A percentile compares a stretch with the other conserved stretches of the same genome.
Evolutionary conservation across 768 basidiomycete species (phyloP).

Genomic region (Heimioporus sp.): DNA sequence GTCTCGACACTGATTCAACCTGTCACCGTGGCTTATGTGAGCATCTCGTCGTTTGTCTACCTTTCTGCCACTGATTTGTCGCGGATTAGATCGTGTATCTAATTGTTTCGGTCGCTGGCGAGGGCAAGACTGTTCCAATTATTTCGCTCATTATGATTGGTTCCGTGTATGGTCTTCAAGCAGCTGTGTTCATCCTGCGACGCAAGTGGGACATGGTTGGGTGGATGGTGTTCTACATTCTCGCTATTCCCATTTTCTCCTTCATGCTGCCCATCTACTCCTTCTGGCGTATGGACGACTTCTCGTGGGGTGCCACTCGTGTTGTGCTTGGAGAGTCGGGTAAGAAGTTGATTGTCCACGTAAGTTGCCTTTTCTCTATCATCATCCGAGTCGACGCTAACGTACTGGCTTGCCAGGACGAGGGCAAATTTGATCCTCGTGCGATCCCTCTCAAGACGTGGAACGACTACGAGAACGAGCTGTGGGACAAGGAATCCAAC

Average conservation of each 20-base stretch:
- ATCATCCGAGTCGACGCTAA: slow-evolving; percentile 7
- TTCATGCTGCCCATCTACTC: slow-evolving; percentile 92
- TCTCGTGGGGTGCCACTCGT: slow-evolving; percentile 94
- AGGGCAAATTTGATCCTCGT: slow-evolving; percentile 94
- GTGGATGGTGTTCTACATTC: slow-evolving; percentile 95
- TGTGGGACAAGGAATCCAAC: slow-evolving; percentile 97
- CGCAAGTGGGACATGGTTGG: slow-evolving; percentile 99
- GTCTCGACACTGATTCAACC: slow-evolving; percentile 84
- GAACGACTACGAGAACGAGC: slow-evolving; percentile 95
- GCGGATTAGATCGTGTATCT: slow-evolving; percentile 75
- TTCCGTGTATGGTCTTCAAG: slow-evolving; percentile 93
- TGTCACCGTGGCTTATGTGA: slow-evolving; percentile 85
- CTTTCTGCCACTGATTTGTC: slow-evolving; percentile 4
- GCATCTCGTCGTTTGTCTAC: slow-evolving; percentile 30
- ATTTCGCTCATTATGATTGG: slow-evolving; percentile 91
- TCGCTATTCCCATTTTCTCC: slow-evolving; percentile 91
- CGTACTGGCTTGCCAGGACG: slow-evolving; percentile 56
- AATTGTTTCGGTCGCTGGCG: slow-evolving; percentile 71
- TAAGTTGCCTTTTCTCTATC: slow-evolving; percentile 37
- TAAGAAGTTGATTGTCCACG: slow-evolving; percentile 94
- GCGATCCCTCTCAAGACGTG: slow-evolving; percentile 95
- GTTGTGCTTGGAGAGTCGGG: slow-evolving; percentile 91
- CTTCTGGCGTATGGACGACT: slow-evolving; percentile 98
- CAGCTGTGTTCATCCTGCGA: slow-evolving; percentile 85
- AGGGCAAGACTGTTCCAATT: slow-evolving; percentile 67